Conservation (phyloP, 176 grass and related monocot genomes). For the Puya raimondii region DNA sequence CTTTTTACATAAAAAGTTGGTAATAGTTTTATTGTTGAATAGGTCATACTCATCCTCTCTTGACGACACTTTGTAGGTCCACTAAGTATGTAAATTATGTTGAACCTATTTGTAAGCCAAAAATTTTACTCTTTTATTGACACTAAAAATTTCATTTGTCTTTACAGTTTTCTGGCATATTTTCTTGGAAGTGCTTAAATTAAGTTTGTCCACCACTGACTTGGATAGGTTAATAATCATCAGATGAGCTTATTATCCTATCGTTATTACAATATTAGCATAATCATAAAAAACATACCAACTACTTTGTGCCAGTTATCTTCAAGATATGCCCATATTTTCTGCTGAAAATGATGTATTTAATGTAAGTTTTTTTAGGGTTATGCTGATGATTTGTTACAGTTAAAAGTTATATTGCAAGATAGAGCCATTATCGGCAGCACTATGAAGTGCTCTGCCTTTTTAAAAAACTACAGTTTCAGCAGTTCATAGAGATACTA, state of each 20-base stretch:
- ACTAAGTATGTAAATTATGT: slow-evolving; percentile 3
- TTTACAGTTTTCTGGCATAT: neutral
- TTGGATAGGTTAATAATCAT: neutral
- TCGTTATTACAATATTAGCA: neutral
- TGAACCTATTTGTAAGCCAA: neutral
- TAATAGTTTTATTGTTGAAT: neutral
- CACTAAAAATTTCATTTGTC: too few species aligned
- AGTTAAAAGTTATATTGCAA: neutral
- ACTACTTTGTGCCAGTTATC: neutral
- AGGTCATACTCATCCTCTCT: neutral
- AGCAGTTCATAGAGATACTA: too few species aligned
- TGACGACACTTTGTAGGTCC: neutral
- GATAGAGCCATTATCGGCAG: neutral
- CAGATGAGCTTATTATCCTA: neutral
- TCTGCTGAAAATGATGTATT: neutral
- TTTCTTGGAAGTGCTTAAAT: neutral
- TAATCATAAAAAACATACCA: neutral
- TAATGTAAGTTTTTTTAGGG: neutral
- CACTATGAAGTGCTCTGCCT: neutral
- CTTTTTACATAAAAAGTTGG: neutral
- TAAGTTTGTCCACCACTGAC: neutral
- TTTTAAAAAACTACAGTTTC: neutral
- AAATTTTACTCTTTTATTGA: neutral
- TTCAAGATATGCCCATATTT: neutral
- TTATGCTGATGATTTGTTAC: neutral